Evolutionary conservation across 768 basidiomycete genomes (phyloP).

Genomic region (Kwoniella europaea): DNA sequence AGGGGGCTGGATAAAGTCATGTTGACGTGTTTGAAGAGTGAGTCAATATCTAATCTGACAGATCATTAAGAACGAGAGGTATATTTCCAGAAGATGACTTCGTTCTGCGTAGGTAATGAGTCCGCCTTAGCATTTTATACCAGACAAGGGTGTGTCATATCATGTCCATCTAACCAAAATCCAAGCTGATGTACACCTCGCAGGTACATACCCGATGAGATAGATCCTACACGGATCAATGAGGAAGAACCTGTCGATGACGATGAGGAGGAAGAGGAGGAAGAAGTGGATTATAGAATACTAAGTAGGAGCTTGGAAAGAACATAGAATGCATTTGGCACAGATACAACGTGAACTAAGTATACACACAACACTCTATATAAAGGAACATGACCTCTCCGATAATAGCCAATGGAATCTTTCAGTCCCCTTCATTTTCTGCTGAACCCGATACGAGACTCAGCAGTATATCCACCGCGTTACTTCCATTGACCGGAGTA

Average conservation of each 20-base stretch:
- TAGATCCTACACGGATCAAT: constrained; percentile 44
- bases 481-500: constrained; percentile 1
- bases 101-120: constrained; percentile 30
- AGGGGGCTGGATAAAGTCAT: constrained; percentile 44
- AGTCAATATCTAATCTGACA: constrained; percentile 10
- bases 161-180: not conserved
- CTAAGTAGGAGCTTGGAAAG: constrained; percentile 30
- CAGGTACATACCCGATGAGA: constrained; percentile 46
- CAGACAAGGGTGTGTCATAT: constrained; percentile 38
- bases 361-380: not conserved
- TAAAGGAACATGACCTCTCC: no score
- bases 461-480: constrained; percentile 7
- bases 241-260: constrained; percentile 28
- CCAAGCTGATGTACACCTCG: not conserved
- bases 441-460: not conserved
- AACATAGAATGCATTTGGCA: not conserved
- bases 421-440: not conserved
- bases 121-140: constrained; percentile 38
- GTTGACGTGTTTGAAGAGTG: constrained; percentile 46
- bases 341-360: not conserved
- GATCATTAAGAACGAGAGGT: not conserved
- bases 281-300: constrained; percentile 36
- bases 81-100: not conserved
- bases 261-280: constrained; percentile 20
- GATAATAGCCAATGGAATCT: not conserved